Evolutionary conservation across 1,284 basidiomycete genomes (phyloP), one percentile per base, ranked within the genome.

Genomic region (Moesziomyces globuligerus): DNA sequence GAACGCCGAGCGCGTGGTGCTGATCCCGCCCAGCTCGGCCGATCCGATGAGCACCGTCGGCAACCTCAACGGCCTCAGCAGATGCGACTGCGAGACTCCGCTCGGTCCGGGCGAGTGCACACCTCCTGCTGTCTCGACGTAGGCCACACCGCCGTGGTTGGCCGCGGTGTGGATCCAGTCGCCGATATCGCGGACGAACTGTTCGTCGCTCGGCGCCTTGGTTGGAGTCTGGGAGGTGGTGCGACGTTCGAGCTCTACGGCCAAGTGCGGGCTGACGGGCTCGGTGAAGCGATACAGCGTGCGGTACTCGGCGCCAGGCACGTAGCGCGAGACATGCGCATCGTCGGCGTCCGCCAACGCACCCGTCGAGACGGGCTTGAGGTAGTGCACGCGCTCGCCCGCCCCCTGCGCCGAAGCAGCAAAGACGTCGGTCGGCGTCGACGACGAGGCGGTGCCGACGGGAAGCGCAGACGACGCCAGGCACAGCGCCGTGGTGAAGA

Each of bases 121-220:
- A 42, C 94, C 94, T 86, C 94, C 94, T 8, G 94, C 94, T 6
- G 95, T 95, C 84, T 98, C 95, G 42, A 98, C 84, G 78, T 91
- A 97, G 84, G 94, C 88, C 75, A 75, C 76, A 5, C 52, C 62
- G 21, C 24, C 21, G 25, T 15, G 13, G 4, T 41, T 23, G 0
- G 89, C 88, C 66, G 87, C 88, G 43, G 83, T 66, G 21, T 86
- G 84, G 11, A 91, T 88, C 77, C 90, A 87, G 28, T 83, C 83
- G 1, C 89, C 87, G 6, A 95, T 86, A 13, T 89, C 86, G 25
- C 86, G 86, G 10, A 91, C 86, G 40, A 97, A 88, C 3, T 88
- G 87, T 18, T 87, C 85, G 74, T 96, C 86, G 25, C 79, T 82
- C 21, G 84, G 83, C 9, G 64, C 48, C 1, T n/a, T n/a, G n/a